Conservation (phyloP, 805 yeast genomes). For the Ogataea sp. region DNA sequence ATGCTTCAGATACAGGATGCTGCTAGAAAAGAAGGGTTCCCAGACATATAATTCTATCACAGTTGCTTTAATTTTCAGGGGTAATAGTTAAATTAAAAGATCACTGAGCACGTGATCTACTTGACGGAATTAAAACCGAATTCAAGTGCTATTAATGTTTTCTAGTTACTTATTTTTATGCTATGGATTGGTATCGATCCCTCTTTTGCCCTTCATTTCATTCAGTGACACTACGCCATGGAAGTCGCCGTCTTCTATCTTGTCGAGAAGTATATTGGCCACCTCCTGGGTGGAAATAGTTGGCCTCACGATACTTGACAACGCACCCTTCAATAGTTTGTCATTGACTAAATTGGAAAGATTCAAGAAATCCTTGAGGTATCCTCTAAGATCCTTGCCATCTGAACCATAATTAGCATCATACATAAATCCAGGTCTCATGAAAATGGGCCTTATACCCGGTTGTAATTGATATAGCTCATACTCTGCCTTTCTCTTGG, state of each 20-base stretch:
- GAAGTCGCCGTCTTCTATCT: slow-evolving; percentile 39
- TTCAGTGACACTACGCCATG: slow-evolving; percentile 55
- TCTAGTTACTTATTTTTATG: too few relatives aligned
- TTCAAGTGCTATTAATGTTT: too few relatives aligned
- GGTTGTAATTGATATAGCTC: slow-evolving; percentile 34
- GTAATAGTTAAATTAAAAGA: too few relatives aligned
- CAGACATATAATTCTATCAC: too few relatives aligned
- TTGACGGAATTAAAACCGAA: too few relatives aligned
- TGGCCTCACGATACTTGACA: slow-evolving; percentile 50
- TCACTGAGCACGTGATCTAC: too few relatives aligned
- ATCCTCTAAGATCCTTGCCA: slow-evolving; percentile 27
- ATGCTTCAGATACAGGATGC: too few relatives aligned
- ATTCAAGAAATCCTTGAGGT: slow-evolving; percentile 35
- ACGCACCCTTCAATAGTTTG: slow-evolving; percentile 29
- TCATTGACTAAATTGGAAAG: slow-evolving; percentile 36
- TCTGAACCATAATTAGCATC: slow-evolving; percentile 34
- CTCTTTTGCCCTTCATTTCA: slow-evolving; percentile 26
- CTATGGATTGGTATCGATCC: not conserved
- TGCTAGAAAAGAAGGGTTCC: too few relatives aligned
- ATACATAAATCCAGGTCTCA: slow-evolving; percentile 82
- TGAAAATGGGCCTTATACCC: slow-evolving; percentile 50
- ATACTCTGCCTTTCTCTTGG: slow-evolving; percentile 73
- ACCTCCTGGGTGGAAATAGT: slow-evolving; percentile 62
- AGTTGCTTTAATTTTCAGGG: too few relatives aligned
- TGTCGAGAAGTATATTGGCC: slow-evolving; percentile 48